Evolutionary conservation across 2,329 filamentous ascomycete species (phyloP), one percentile per base, ranked within the genome.

Genomic region (Hymenoscyphus occultus): DNA sequence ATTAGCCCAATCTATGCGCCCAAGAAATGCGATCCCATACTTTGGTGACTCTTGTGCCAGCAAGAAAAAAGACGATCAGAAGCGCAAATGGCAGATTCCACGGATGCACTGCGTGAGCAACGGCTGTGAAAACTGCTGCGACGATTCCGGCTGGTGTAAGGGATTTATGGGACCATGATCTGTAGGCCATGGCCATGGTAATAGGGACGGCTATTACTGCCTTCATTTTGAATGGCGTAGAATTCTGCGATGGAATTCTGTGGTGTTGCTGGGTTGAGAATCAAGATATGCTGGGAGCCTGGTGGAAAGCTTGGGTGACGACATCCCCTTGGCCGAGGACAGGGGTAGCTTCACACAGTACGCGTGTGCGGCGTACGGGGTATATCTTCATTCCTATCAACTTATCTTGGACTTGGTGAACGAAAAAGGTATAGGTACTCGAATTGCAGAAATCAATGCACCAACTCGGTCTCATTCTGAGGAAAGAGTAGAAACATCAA

Each of bases 81-180:
- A 97, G 83, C 35, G 85, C 85, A 78, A 97, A 96, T n/a, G 92
- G 93, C n/a, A 93, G 81, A 66, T 91, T 91, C 89, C 92, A 97
- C 3, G 94, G 94, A 77, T 98, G 93, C n/a, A 93, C 79, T 16
- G 93, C 92, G 77, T 99, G 95, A 12, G 90, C 86, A 57, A 84
- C 77, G 3, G 92, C 93, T 3, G 93, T 96, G 56, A 90, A 72
- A 5, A 83, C 81, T 3, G 94, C 94, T 13, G 86, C 84, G 45
- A 89, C 71, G 71, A 97, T 86, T 67, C 93, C 94, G 6, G 83
- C 79, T 0, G 89, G 86, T 0, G 94, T 98, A 48, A 99, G 84
- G 31, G 90, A 93, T 64, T 91, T 89, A 71, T 87, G 88, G 58
- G 84, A 86, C 78, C 86, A 86, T 40, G 91, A 89, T 66, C 90